phyloP scores from a whole-genome alignment of 768 basidiomycete genomes.

The Mrakia frigida region DNA sequence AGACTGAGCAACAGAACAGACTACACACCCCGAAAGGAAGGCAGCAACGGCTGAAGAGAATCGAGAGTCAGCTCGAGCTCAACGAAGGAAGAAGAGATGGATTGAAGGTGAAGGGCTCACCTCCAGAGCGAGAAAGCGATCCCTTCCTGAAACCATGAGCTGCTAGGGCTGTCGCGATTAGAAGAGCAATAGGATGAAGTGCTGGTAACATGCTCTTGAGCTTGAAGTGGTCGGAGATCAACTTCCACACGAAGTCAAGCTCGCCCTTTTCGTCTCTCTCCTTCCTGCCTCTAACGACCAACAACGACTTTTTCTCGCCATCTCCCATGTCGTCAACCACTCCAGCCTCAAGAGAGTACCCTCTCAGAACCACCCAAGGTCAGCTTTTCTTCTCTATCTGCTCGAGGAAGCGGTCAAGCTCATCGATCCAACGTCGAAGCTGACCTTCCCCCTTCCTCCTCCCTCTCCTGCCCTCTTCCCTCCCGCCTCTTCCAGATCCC shows the following conservation, averaged over 20 bases:
- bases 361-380: background rate
- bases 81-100: background rate
- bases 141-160: constrained; percentile 1
- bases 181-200: background rate
- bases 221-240: too few species aligned
- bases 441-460: background rate
- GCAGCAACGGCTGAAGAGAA: background rate
- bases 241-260: too few species aligned
- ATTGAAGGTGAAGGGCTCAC: background rate
- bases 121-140: background rate
- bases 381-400: background rate
- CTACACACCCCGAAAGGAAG: background rate
- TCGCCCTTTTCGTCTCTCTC: too few species aligned
- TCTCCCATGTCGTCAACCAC: too few species aligned
- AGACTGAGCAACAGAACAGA: too few species aligned
- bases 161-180: background rate
- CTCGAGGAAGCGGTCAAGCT: background rate
- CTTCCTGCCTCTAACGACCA: too few species aligned
- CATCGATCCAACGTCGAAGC: background rate
- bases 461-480: background rate
- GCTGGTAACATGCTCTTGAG: background rate
- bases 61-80: background rate
- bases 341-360: background rate
- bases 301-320: too few species aligned
- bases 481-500: too few species aligned